Evolutionary conservation across 345 rosid species (phyloP).

Genomic region (Stellera chamaejasme): DNA sequence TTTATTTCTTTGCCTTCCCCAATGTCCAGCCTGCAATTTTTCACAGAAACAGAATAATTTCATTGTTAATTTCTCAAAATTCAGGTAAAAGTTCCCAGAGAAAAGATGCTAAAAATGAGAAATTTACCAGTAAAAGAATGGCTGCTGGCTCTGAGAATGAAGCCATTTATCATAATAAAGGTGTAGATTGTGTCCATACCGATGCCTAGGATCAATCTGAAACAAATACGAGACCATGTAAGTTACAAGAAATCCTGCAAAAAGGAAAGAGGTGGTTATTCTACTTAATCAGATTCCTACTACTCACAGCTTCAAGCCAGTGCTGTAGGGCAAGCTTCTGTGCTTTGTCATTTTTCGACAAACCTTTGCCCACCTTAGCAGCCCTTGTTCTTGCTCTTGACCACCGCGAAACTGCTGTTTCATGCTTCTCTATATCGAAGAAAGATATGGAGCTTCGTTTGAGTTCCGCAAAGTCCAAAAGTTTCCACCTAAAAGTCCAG

Average conservation of each 20-base stretch:
- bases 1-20: conserved; percentile 88
- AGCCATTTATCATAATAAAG: conserved; percentile 78
- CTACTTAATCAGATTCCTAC: background rate
- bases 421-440: conserved; percentile 80
- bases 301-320: conserved; percentile 98
- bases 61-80: conserved; percentile 9
- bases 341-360: conserved; percentile 75
- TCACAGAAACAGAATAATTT: conserved; percentile 6
- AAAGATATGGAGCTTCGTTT: conserved; percentile 79
- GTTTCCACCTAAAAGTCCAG: conserved; percentile 62
- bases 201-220: conserved; percentile 94
- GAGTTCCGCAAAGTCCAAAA: conserved; percentile 74
- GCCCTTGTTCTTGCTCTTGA: conserved; percentile 88
- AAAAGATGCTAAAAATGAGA: background rate
- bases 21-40: conserved; percentile 65
- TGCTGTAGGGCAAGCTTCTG: conserved; percentile 76
- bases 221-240: background rate
- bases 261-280: background rate
- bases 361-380: conserved; percentile 91
- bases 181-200: conserved; percentile 89
- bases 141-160: conserved; percentile 75
- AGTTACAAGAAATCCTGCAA: conserved; percentile 2
- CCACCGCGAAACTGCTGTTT: conserved; percentile 91
- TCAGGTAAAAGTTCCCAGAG: background rate
- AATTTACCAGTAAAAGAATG: conserved; percentile 95